Evolutionary conservation across 106 monocot species (phyloP), one percentile per base, ranked within the genome.

Genomic region (Dactylorhiza incarnata): DNA sequence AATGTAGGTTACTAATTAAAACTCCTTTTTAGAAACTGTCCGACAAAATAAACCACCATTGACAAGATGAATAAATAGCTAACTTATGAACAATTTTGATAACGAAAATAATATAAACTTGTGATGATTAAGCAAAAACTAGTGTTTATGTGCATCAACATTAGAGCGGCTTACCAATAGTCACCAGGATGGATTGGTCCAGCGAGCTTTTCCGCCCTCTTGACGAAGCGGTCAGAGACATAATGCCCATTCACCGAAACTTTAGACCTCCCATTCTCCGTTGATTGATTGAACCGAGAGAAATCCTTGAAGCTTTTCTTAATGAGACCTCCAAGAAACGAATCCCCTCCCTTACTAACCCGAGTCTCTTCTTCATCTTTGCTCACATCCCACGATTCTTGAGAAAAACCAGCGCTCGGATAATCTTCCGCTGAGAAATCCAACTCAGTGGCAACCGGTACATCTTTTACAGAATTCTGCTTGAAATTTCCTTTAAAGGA

Each of bases 181-280:
- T 90, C 86, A 74, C 94, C 99, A 56, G 94, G 84, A 86, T 88
- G 81, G 68, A 99, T 90, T 15, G 84, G 81, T 25, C 99, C 99
- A 62, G 99, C 91, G 74, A 77, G 81, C 66, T 94, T 94, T 78
- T 99, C 99, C 53, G 91, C 99, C 88, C 88, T 99, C 83, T 88
- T 99, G 49, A 94, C 74, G 23, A 85, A 68, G 43, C 89, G 87
- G 71, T 94, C 99, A 72, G 99, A 79, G 49, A 99, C 80, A 72
- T 73, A 81, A 79, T 88, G 90, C 10, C 89, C 89, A 77, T 99
- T 99, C n/a, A 99, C 56, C 0, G 77, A 89, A 79, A 94, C 89
- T 77, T 87, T 94, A 23, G 63, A 74, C 73, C 76, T 92, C 2
- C 86, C 82, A 82, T 56, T 83, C 45, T 89, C 87, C 15, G 13